Evolutionary conservation across 305 asterid genomes (phyloP).

Genomic region (Plantago coronopus): DNA sequence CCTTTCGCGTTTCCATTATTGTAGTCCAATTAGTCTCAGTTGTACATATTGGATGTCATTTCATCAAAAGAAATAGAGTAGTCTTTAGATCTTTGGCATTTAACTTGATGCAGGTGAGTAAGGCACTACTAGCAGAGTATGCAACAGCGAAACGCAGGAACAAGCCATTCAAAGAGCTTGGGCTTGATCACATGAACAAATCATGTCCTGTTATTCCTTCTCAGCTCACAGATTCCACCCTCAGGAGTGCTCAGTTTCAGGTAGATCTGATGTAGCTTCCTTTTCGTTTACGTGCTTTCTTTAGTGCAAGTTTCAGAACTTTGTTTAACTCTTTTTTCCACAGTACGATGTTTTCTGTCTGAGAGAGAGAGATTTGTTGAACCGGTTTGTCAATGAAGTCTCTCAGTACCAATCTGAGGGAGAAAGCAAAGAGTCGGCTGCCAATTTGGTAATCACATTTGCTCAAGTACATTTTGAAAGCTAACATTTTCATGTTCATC

Average conservation of each 20-base stretch:
- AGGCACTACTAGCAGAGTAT: conserved; percentile 79
- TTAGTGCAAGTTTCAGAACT: conserved; percentile 2
- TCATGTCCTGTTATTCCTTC: conserved; percentile 58
- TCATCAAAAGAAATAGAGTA: no score
- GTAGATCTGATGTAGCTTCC: conserved; percentile 32
- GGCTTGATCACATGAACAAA: conserved; percentile 86
- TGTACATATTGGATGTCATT: no score
- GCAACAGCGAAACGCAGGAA: conserved; percentile 50
- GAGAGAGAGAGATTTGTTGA: conserved; percentile 80
- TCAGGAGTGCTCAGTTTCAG: conserved; percentile 64
- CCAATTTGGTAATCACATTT: conserved; percentile 41
- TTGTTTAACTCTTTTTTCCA: conserved; percentile 21
- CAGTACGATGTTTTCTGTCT: conserved; percentile 78
- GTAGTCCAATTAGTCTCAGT: no score
- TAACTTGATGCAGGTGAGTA: conserved; percentile 66
- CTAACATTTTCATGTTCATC: no score
- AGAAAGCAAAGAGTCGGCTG: conserved; percentile 71
- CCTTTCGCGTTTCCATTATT: background rate
- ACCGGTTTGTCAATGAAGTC: conserved; percentile 71
- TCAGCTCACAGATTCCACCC: conserved; percentile 41
- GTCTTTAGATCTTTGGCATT: no score
- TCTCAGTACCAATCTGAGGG: conserved; percentile 61
- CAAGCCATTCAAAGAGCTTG: conserved; percentile 74
- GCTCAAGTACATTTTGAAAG: no score
- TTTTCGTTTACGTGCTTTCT: conserved; percentile 7